Conservation (phyloP, 495 filamentous ascomycete genomes). For the Penicillium alfredii region DNA sequence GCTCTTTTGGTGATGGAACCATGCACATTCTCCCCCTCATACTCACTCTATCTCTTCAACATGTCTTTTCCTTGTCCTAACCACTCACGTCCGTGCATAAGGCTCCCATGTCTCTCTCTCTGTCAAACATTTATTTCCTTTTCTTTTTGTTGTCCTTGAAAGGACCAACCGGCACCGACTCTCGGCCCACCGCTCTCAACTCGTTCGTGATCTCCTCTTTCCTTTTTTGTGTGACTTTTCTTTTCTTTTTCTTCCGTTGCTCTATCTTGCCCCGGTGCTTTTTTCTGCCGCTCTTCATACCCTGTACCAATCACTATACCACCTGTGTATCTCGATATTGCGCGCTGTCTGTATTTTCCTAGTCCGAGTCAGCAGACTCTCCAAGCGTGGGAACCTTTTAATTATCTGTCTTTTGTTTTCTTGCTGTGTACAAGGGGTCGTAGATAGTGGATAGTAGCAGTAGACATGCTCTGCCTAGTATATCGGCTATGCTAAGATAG, state of each 20-base stretch:
- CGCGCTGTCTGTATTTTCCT: slow-evolving; percentile 7
- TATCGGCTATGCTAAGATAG: no score
- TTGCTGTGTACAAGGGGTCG: no score
- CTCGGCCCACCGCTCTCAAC: no score
- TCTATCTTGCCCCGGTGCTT: slow-evolving; percentile 2
- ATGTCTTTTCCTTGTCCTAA: no score
- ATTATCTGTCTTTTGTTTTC: slow-evolving; percentile 1
- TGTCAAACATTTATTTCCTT: slow-evolving; percentile 11
- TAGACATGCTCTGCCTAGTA: no score
- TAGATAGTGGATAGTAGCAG: no score
- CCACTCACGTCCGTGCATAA: not conserved
- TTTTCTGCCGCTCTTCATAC: slow-evolving; percentile 18
- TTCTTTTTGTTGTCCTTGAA: slow-evolving; percentile 13
- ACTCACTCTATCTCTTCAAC: not conserved
- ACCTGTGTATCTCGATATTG: slow-evolving; percentile 14
- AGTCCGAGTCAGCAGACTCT: slow-evolving; percentile 11
- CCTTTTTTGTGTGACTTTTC: not conserved
- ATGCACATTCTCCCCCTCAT: no score
- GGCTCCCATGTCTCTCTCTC: slow-evolving; percentile 15
- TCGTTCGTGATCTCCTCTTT: slow-evolving; percentile 3
- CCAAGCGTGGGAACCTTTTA: slow-evolving; percentile 1
- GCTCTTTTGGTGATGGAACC: no score
- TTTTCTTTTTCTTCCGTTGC: slow-evolving; percentile 4
- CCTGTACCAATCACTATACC: slow-evolving; percentile 32
- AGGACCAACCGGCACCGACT: slow-evolving; percentile 2